These are phyloP conservation scores for Plasmopara halstedii DNA, from an alignment of 352 stramenopile species.

Conservation along the genomic window DNA sequence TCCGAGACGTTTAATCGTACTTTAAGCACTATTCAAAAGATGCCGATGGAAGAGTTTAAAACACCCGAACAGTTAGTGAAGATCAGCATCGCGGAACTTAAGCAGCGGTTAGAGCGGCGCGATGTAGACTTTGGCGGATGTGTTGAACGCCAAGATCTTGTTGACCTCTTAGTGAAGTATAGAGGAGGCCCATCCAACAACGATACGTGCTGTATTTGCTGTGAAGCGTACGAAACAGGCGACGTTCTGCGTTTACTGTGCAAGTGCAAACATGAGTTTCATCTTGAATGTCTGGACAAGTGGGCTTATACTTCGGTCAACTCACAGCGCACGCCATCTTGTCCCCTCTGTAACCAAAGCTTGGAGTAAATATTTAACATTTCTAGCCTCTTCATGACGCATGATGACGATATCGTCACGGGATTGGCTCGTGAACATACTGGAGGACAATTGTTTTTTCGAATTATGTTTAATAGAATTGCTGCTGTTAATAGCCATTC, in stretches of 20 bases:
- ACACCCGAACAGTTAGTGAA: slow-evolving; percentile 46
- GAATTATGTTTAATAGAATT: too few relatives aligned
- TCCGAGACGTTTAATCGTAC: slow-evolving; percentile 65
- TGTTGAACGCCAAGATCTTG: slow-evolving; percentile 65
- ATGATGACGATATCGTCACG: too few relatives aligned
- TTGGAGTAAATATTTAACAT: slow-evolving; percentile 36
- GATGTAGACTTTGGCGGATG: slow-evolving; percentile 50
- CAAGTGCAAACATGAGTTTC: slow-evolving; percentile 85
- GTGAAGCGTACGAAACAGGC: slow-evolving; percentile 72
- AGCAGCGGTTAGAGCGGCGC: slow-evolving; percentile 61
- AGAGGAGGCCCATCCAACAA: slow-evolving; percentile 74
- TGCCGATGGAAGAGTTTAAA: slow-evolving; percentile 78
- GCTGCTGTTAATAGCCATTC: too few relatives aligned
- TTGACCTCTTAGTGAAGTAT: slow-evolving; percentile 63
- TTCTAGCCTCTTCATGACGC: too few relatives aligned
- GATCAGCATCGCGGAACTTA: slow-evolving; percentile 55
- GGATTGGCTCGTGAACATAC: too few relatives aligned
- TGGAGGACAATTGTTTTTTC: too few relatives aligned
- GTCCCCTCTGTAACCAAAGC: slow-evolving; percentile 76
- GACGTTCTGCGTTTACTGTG: slow-evolving; percentile 70
- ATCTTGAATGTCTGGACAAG: slow-evolving; percentile 84
- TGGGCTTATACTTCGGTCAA: slow-evolving; percentile 79
- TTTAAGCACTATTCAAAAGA: slow-evolving; percentile 68
- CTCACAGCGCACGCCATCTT: slow-evolving; percentile 56
- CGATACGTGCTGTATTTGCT: slow-evolving; percentile 85